A percentile compares a stretch with the other conserved stretches of the same genome.
phyloP scores from a whole-genome alignment of 306 rosid genomes.

The Betula pendula region DNA sequence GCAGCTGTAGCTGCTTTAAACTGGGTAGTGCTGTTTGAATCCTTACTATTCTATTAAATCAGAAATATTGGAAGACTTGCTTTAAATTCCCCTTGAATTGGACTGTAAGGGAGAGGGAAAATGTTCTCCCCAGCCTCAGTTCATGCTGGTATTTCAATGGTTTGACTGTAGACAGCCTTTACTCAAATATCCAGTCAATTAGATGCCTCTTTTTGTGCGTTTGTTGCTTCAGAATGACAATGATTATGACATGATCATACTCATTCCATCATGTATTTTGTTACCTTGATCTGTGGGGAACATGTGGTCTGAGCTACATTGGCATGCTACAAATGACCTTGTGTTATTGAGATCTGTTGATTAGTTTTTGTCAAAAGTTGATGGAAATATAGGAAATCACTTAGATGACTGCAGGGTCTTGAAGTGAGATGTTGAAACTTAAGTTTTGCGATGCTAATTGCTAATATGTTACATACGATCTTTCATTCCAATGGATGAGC shows the following conservation, averaged over 20 bases:
- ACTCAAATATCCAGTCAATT: neutral
- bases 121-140: neutral
- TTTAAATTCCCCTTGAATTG: neutral
- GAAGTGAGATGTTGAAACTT: neutral
- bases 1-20: neutral
- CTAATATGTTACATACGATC: neutral
- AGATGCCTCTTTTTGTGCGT: neutral
- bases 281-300: too few relatives aligned
- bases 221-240: neutral
- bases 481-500: neutral
- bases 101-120: neutral
- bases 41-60: neutral
- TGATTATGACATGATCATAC: too few relatives aligned
- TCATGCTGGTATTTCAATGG: neutral
- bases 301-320: too few relatives aligned
- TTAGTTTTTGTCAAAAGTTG: too few relatives aligned
- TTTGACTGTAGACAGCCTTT: neutral
- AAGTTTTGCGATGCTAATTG: neutral
- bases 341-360: too few relatives aligned
- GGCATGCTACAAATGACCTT: too few relatives aligned
- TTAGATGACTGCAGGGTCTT: neutral
- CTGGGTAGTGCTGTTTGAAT: neutral
- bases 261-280: too few relatives aligned
- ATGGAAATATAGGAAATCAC: too few relatives aligned
- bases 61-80: neutral